Base-by-base conservation (phyloP, 768 basidiomycete species). In the Lactarius sanguifluus region DNA sequence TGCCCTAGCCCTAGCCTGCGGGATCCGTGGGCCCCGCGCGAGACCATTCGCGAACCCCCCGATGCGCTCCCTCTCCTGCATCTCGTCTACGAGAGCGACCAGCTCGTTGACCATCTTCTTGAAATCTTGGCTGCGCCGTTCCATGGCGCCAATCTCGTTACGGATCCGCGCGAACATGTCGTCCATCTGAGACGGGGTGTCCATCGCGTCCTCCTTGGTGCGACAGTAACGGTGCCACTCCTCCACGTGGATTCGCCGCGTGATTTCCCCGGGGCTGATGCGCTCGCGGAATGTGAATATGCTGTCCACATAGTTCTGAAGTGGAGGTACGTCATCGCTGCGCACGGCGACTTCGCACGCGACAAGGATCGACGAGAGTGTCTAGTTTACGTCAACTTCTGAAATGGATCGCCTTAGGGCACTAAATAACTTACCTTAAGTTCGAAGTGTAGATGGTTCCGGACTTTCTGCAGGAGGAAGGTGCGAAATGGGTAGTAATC, bases 181-280 rank as follows among this genome's bases (percentile, higher is more conserved):
- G 25, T 62, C 58, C 69, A 69, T 70, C 41, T 61, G 28, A 13
- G 58, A 45, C 13, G 47, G 63, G 20, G 50, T 47, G 40, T 69
- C 61, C 36, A 0, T 13, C 23, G 13, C 18, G 18, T n/a, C 54
- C 32, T n/a, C 64, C 13, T 41, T 59, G 36, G n/a, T 23, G 15
- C 23, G 18, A 7, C 23, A n/a, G 47, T 65, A 70, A 13, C 45
- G 30, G 30, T 45, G 38, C 69, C 69, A 70, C 12, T 69, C 54
- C 34, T 70, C 69, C 5, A 62, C 61, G 32, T 69, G 64, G 52
- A 65, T 57, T 3, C 55, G 61, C 3, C 67, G 67, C 55, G 69
- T 69, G 54, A 70, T 45, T 36, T 65, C 69, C 16, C 69, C 69
- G 2, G 45, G 36, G 32, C 67, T 68, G 58, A 70, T 69, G 55